phyloP scores from a whole-genome alignment of 768 basidiomycete species.

The Boletus vermiculosoides region DNA sequence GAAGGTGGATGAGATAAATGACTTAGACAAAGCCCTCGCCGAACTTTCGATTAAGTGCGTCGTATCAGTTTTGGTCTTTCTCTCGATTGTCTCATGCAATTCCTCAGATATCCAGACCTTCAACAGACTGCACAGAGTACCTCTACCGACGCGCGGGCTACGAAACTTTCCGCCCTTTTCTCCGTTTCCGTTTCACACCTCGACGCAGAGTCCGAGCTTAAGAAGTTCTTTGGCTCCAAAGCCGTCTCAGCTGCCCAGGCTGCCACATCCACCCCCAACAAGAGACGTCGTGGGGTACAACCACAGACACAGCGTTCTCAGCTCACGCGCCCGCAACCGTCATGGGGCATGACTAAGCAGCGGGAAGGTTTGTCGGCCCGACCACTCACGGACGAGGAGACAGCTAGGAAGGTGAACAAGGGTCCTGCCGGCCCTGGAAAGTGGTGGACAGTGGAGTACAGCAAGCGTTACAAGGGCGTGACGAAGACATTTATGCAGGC shows the following conservation, averaged over 20 bases:
- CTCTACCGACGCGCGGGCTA: slow-evolving; percentile 27
- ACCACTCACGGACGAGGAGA: slow-evolving; percentile 54
- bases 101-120: slow-evolving; percentile 50
- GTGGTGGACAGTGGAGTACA: slow-evolving; percentile 90
- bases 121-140: slow-evolving; percentile 35
- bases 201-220: slow-evolving; percentile 87
- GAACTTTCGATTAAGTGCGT: slow-evolving; percentile 79
- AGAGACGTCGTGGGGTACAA: slow-evolving; percentile 38
- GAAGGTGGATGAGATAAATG: slow-evolving; percentile 62
- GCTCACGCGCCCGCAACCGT: slow-evolving; percentile 71
- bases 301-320: slow-evolving; percentile 54
- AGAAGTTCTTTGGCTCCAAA: slow-evolving; percentile 90
- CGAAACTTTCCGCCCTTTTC: slow-evolving; percentile 54
- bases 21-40: slow-evolving; percentile 80
- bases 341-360: slow-evolving; percentile 70
- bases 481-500: slow-evolving; percentile 79
- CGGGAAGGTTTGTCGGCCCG: slow-evolving; percentile 75
- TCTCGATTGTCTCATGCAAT: not conserved
- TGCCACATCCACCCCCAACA: slow-evolving; percentile 33
- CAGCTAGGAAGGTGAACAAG: slow-evolving; percentile 42
- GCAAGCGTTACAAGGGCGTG: slow-evolving; percentile 77
- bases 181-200: slow-evolving; percentile 79
- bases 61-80: not conserved
- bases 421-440: slow-evolving; percentile 54
- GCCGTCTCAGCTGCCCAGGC: slow-evolving; percentile 69